phyloP scores from a whole-genome alignment of 2,329 filamentous ascomycete genomes.

The Metarhizium guizhouense region DNA sequence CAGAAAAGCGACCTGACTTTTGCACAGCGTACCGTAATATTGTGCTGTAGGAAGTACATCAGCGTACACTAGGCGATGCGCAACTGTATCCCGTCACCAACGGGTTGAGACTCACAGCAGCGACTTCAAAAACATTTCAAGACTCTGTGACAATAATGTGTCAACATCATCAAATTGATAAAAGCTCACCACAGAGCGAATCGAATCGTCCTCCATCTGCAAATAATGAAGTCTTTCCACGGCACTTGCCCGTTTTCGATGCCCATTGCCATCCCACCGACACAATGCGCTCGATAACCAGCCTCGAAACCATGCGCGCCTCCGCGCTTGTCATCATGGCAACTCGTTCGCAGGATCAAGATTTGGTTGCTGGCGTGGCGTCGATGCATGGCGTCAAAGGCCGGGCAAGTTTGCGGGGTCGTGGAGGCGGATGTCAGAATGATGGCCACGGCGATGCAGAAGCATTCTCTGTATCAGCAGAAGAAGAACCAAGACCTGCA shows the following conservation, averaged over 20 bases:
- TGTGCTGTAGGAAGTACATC: too few relatives aligned
- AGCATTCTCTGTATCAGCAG: neutral
- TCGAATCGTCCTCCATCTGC: neutral
- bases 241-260: slow-evolving; percentile 64
- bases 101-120: neutral
- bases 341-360: slow-evolving; percentile 66
- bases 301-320: slow-evolving; percentile 57
- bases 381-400: slow-evolving; percentile 40
- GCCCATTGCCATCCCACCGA: slow-evolving; percentile 82
- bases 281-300: slow-evolving; percentile 52
- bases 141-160: neutral
- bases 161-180: neutral
- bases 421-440: too few relatives aligned
- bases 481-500: neutral
- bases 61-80: neutral
- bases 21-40: too few relatives aligned
- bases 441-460: neutral
- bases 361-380: slow-evolving; percentile 57
- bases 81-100: neutral
- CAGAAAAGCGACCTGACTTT: too few relatives aligned
- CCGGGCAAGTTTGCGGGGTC: neutral
- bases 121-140: neutral
- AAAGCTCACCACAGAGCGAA: neutral
- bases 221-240: slow-evolving; percentile 41
- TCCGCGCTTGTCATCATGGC: slow-evolving; percentile 66